A percentile compares a stretch with the other conserved stretches of the same genome.
These are phyloP conservation scores for Eucalyptus leucophloia DNA, from an alignment of 345 rosid species.

Conservation along the genomic window DNA sequence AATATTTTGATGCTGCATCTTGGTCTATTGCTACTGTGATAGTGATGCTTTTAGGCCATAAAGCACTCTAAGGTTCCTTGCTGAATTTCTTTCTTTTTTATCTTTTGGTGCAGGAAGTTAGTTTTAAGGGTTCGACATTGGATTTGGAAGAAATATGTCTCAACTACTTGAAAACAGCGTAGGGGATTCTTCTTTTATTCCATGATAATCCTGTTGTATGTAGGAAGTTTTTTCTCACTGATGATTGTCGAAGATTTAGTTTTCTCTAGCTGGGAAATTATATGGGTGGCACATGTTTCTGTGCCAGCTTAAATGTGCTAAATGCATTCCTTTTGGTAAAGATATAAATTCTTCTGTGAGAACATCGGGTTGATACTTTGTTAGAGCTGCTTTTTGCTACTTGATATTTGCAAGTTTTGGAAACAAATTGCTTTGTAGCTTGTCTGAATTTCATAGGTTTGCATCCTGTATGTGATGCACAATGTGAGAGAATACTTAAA, in stretches of 20 bases:
- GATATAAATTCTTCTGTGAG: not conserved
- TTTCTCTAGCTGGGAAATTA: not conserved
- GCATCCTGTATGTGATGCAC: not conserved
- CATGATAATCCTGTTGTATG: not conserved
- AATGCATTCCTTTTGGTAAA: not conserved
- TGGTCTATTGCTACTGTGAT: not conserved
- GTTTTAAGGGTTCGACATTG: slow-evolving; percentile 5
- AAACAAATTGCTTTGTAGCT: not conserved
- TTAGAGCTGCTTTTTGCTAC: not conserved
- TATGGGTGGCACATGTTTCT: not conserved
- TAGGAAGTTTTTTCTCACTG: not conserved
- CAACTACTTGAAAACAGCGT: slow-evolving; percentile 41
- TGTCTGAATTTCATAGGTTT: not conserved
- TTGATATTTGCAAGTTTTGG: not conserved
- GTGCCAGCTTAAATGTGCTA: not conserved
- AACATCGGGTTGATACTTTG: not conserved
- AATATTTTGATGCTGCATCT: not conserved
- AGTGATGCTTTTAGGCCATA: not conserved
- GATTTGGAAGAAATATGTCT: slow-evolving; percentile 50
- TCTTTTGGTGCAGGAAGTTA: slow-evolving; percentile 36
- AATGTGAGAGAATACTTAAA: not conserved
- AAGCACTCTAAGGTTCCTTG: not conserved
- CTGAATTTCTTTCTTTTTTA: not conserved
- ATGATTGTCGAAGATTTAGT: not conserved
- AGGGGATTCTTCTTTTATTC: not conserved